Conservation (phyloP, 257 asterid species). For the Cinchona pubescens region DNA sequence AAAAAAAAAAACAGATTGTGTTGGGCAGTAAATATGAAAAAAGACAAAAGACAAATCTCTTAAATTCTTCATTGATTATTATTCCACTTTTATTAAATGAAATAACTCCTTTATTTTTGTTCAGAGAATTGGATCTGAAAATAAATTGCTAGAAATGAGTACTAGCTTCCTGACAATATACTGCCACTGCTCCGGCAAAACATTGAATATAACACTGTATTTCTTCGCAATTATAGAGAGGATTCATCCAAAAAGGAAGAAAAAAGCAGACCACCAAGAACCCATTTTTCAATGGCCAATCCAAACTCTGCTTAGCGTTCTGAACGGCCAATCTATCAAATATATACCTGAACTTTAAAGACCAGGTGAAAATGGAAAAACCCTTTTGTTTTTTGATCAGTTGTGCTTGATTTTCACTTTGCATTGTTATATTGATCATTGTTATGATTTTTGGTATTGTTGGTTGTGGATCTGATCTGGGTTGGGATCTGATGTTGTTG, state of each 20-base stretch:
- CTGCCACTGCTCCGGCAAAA: constrained; percentile 1
- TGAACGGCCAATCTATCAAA: constrained; percentile 17
- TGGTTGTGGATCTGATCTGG: constrained; percentile 67
- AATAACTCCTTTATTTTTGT: constrained; percentile 8
- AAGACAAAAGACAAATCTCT: not conserved
- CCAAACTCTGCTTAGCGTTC: constrained; percentile 10
- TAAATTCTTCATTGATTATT: not conserved
- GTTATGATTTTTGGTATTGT: constrained; percentile 8
- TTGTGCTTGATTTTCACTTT: constrained; percentile 12
- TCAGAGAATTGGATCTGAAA: constrained; percentile 16
- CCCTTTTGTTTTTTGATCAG: constrained; percentile 7
- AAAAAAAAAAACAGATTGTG: not conserved
- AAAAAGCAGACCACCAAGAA: constrained; percentile 13
- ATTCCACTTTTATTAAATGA: not conserved
- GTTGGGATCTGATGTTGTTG: constrained; percentile 25
- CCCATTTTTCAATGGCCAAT: constrained; percentile 20
- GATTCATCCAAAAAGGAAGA: not conserved
- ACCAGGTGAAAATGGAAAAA: constrained; percentile 18
- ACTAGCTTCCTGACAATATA: not conserved
- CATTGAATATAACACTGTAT: not conserved
- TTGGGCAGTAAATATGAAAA: not conserved
- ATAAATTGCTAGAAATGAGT: not conserved
- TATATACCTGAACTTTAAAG: constrained; percentile 1
- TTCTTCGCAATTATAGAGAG: not conserved
- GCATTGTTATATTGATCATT: constrained; percentile 2